These are phyloP conservation scores for Spatholobus suberectus DNA, from an alignment of 306 rosid genomes.

Conservation along the genomic window DNA sequence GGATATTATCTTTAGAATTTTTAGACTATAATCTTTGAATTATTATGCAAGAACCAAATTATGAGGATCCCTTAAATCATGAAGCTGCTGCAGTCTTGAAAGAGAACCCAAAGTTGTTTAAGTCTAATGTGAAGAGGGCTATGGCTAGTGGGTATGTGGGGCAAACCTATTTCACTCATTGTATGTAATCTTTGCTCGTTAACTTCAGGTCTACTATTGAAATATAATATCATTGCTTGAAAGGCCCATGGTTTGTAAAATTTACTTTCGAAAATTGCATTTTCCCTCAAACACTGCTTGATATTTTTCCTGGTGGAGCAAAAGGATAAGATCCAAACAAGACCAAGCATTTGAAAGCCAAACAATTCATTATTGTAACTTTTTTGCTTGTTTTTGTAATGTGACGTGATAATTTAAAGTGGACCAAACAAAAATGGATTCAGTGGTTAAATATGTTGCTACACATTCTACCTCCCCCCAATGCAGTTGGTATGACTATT, in stretches of 20 bases:
- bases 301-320: slow-evolving; percentile 43
- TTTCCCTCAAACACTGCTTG: slow-evolving; percentile 34
- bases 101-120: slow-evolving; percentile 76
- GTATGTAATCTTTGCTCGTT: slow-evolving; percentile 55
- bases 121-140: slow-evolving; percentile 83
- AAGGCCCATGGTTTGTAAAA: slow-evolving; percentile 58
- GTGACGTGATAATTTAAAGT: slow-evolving; percentile 8
- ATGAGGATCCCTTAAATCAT: slow-evolving; percentile 92
- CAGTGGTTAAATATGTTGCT: not conserved
- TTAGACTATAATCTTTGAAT: not conserved
- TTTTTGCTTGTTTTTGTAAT: slow-evolving; percentile 34
- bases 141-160: slow-evolving; percentile 95
- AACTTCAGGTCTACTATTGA: slow-evolving; percentile 37
- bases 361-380: slow-evolving; percentile 45
- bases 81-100: slow-evolving; percentile 90
- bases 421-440: slow-evolving; percentile 35
- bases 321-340: slow-evolving; percentile 33
- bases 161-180: slow-evolving; percentile 71
- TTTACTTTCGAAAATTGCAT: slow-evolving; percentile 41
- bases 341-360: slow-evolving; percentile 45
- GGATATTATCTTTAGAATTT: not conserved
- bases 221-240: slow-evolving; percentile 42
- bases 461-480: not conserved
- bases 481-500: not conserved
- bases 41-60: slow-evolving; percentile 74